Evolutionary conservation across 2,329 filamentous ascomycete species (phyloP), one percentile per base, ranked within the genome.

Genomic region (Curvularia spicifera): DNA sequence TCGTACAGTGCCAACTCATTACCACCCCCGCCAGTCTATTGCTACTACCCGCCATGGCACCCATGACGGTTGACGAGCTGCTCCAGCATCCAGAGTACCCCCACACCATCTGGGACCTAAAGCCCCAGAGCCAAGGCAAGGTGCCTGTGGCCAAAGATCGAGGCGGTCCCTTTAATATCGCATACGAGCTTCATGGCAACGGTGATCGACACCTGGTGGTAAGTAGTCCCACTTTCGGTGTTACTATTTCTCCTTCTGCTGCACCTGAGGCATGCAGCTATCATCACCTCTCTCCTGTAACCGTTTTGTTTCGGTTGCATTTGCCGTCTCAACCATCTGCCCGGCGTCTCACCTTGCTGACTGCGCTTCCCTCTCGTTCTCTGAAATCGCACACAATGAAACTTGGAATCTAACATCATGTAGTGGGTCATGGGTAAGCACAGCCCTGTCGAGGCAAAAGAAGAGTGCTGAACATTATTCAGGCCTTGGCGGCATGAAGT

Each of bases 141-240:
- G 71, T 86, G 6, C 77, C 85, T 2, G 90, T 91, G 28, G 91
- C 89, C n/a, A 80, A 84, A 54, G 85, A 80, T 37, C 84, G 90
- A 67, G 89, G 91, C 62, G 91, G 91, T 1, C 91, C 91, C 20
- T 80, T 96, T 64, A 84, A 89, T 45, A 86, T 96, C 51, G 82
- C 86, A 52, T 96, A 91, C 83, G 90, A 95, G 76, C 81, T 95
- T 47, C 91, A 96, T 79, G 91, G 92, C 55, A 79, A 83, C 60
- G 91, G 91, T 3, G 85, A 88, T 47, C 82, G 84, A 64, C 90
- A 90, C 79, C 78, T 95, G 63, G 81, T 92, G 68, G 91, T 95
- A 82, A 64, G 89, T 85, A 28, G 59, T 50, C 49, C 62, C 56
- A 64, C 58, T 60, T 60, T 62, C 46, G 51, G 59, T 59, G 46